These are phyloP conservation scores for Suillus subaureus DNA, from an alignment of 768 basidiomycete species.

Conservation along the genomic window DNA sequence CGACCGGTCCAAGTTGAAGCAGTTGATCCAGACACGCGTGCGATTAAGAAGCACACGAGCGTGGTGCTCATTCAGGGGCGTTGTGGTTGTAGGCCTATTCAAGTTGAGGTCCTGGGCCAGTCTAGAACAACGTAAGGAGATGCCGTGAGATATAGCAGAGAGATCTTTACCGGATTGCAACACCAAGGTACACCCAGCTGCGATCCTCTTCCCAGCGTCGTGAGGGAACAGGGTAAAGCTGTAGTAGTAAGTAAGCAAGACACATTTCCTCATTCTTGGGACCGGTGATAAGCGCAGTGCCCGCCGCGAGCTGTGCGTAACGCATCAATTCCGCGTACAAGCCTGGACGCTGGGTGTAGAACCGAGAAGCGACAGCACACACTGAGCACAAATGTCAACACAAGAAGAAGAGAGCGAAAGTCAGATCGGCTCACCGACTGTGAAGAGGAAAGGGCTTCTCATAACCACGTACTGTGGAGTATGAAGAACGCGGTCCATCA, in stretches of 20 bases:
- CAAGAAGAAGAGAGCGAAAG: neutral
- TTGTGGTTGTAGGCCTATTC: slow-evolving; percentile 72
- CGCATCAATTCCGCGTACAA: slow-evolving; percentile 75
- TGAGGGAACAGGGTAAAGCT: slow-evolving; percentile 75
- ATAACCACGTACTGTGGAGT: slow-evolving; percentile 80
- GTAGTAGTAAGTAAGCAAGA: slow-evolving; percentile 79
- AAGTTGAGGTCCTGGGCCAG: slow-evolving; percentile 90
- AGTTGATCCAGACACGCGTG: slow-evolving; percentile 87
- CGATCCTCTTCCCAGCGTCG: slow-evolving; percentile 89
- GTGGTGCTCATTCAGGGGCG: slow-evolving; percentile 77
- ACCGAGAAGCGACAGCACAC: slow-evolving; percentile 86
- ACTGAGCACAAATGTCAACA: slow-evolving; percentile 46
- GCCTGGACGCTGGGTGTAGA: slow-evolving; percentile 68
- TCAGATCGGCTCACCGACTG: slow-evolving; percentile 67
- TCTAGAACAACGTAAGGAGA: slow-evolving; percentile 41
- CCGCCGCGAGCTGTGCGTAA: slow-evolving; percentile 76
- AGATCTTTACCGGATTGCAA: slow-evolving; percentile 74
- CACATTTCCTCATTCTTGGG: slow-evolving; percentile 84
- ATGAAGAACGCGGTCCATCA: slow-evolving; percentile 83
- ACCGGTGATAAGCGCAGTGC: slow-evolving; percentile 73
- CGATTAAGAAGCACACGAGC: slow-evolving; percentile 89
- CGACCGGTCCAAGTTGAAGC: slow-evolving; percentile 89
- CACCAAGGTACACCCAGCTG: slow-evolving; percentile 86
- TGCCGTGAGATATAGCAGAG: too few relatives aligned
- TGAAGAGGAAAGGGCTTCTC: slow-evolving; percentile 90